A percentile compares a stretch with the other conserved stretches of the same genome.
Evolutionary conservation across 2,329 filamentous ascomycete genomes (phyloP).

Genomic region (Seiridium unicorne): DNA sequence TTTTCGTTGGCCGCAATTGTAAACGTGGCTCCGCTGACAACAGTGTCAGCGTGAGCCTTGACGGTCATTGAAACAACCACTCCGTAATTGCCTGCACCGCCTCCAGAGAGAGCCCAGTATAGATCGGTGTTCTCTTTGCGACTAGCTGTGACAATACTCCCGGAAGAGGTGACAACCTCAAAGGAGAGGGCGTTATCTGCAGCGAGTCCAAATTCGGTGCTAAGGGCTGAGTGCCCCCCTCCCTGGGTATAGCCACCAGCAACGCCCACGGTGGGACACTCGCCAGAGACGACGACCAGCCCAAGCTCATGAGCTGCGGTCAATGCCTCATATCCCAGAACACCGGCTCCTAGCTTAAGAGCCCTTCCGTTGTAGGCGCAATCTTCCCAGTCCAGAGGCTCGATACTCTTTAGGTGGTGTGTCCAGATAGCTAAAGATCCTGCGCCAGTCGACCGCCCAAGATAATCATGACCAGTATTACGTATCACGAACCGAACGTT

Average conservation of each 20-base stretch:
- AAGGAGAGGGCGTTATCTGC: slow-evolving; percentile 55
- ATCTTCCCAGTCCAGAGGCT: slow-evolving; percentile 22
- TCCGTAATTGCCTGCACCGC: slow-evolving; percentile 48
- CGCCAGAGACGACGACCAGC: slow-evolving; percentile 44
- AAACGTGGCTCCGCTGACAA: slow-evolving; percentile 17
- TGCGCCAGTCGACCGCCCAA: slow-evolving; percentile 52
- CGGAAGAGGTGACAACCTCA: slow-evolving; percentile 38
- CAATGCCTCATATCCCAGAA: slow-evolving; percentile 42
- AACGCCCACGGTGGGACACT: slow-evolving; percentile 53
- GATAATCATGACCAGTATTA: slow-evolving; percentile 49
- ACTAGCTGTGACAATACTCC: slow-evolving; percentile 34
- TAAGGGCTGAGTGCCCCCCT: slow-evolving; percentile 56
- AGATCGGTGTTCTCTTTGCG: slow-evolving; percentile 43
- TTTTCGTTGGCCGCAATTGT: slow-evolving; percentile 13
- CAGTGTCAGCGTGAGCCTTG: slow-evolving; percentile 15
- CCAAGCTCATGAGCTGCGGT: slow-evolving; percentile 32
- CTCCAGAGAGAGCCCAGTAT: slow-evolving; percentile 52
- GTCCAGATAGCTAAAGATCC: slow-evolving; percentile 48
- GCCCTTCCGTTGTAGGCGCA: slow-evolving; percentile 43
- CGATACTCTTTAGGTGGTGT: slow-evolving; percentile 41
- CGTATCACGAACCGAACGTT: slow-evolving; percentile 46
- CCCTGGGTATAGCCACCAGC: slow-evolving; percentile 61
- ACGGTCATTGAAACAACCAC: slow-evolving; percentile 34
- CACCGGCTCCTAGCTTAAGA: slow-evolving; percentile 48
- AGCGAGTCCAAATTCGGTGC: slow-evolving; percentile 53